A percentile compares a stretch with the other conserved stretches of the same genome.
phyloP scores from a whole-genome alignment of 768 basidiomycete genomes.

The Astraeus odoratus region DNA sequence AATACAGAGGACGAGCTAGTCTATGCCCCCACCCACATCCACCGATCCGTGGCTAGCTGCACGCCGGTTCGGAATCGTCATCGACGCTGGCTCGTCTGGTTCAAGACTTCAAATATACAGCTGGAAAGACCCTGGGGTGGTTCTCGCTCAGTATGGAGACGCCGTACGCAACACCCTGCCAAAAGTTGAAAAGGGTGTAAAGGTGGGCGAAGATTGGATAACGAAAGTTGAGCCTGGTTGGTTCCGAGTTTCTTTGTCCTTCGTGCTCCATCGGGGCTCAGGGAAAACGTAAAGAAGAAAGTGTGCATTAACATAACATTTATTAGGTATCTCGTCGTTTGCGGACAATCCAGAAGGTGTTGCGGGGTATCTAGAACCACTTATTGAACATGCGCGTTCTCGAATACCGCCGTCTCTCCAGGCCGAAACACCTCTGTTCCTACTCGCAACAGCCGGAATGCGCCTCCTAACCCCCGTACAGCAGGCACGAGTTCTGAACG shows the following conservation, averaged over 20 bases:
- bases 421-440: slow-evolving; percentile 79
- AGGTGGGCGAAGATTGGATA: slow-evolving; percentile 77
- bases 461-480: slow-evolving; percentile 66
- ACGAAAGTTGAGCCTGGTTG: slow-evolving; percentile 89
- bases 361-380: slow-evolving; percentile 70
- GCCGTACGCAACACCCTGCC: slow-evolving; percentile 56
- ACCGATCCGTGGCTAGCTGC: slow-evolving; percentile 70
- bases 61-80: slow-evolving; percentile 87
- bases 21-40: slow-evolving; percentile 71
- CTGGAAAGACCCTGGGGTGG: slow-evolving; percentile 77
- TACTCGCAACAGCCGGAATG: slow-evolving; percentile 98
- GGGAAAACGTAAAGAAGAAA: neutral
- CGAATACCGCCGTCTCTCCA: slow-evolving; percentile 86
- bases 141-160: slow-evolving; percentile 45
- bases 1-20: slow-evolving; percentile 8
- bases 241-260: slow-evolving; percentile 21
- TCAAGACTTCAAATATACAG: slow-evolving; percentile 95
- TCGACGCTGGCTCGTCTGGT: slow-evolving; percentile 98
- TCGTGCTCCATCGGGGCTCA: too few species aligned
- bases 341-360: slow-evolving; percentile 62
- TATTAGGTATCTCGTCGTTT: slow-evolving; percentile 80
- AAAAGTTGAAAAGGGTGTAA: slow-evolving; percentile 87
- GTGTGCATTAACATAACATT: neutral
- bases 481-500: slow-evolving; percentile 65
- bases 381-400: slow-evolving; percentile 74